Base-by-base conservation (phyloP, 805 yeast species). In the Starmerella stigmatis region DNA sequence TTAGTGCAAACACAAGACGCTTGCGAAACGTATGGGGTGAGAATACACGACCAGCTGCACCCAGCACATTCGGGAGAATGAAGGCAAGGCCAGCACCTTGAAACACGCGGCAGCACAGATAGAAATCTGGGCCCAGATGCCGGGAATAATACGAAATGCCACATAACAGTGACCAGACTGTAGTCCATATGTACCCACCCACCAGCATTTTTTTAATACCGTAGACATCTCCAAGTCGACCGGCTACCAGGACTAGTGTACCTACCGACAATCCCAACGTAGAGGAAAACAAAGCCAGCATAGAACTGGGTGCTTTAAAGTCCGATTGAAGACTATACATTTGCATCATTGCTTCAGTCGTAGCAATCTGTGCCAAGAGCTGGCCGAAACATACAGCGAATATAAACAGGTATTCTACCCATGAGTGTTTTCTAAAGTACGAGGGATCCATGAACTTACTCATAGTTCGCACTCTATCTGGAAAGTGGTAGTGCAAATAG, bases 191-290 rank as follows among this genome's bases (percentile, higher is more conserved):
- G 61, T 77, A 76, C 1, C 89, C 86, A 4, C 66, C 53, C 0
- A 76, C 33, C 44, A 78, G 66, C n/a, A 75, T 61, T 32, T 59
- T 63, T 47, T 75, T 77, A 43, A 79, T 65, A 0, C 92, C 92
- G 53, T 74, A 75, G 11, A 81, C 64, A 56, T 82, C 94, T 27
- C 94, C 92, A 38, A 80, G 57, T 41, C 78, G 69, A 8, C 92
- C 92, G 29, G 81, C 71, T 4, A 78, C 65, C 29, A 82, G 60
- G 41, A 82, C 81, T 50, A 81, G 76, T 0, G 89, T 79, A 11
- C 89, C 89, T 4, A 80, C 74, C 0, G 85, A 75, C 44, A 82
- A 62, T 0, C 85, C 77, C 57, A 75, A 80, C 0, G 84, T 73
- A 1, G 86, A 85, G 68, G 77, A 70, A 57, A 76, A 75, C 92